Evolutionary conservation across 2,329 filamentous ascomycete species (phyloP), one percentile per base, ranked within the genome.

Genomic region (Neonectria hederae): DNA sequence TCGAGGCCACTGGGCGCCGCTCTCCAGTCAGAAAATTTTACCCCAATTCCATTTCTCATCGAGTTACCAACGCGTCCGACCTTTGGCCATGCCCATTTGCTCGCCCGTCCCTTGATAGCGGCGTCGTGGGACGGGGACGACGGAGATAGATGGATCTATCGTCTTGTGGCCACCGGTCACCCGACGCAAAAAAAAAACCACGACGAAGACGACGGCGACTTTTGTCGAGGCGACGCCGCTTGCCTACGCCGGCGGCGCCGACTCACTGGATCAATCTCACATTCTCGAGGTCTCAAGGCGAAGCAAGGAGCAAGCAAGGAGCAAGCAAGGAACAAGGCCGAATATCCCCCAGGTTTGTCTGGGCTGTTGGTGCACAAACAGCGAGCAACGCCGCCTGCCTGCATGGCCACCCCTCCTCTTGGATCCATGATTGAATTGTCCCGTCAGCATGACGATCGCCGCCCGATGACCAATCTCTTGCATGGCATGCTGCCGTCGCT

Each of bases 11-110:
- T 67, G 67, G 60, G 66, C 61, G 63, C 60, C 45, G 62, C 67
- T 76, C 75, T 75, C 76, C 76, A 78, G 75, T 78, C 75, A 77
- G 73, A 77, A 75, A 30, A 65, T 76, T 77, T 77, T 73, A 65
- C 60, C 49, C 54, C 70, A 65, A 78, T 74, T 74, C 74, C 61
- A 76, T 76, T 77, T 76, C 73, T 75, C 72, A 74, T 75, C 63
- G 55, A 71, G 67, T 72, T 74, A 70, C 70, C 69, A 67, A 68
- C 69, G 65, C 69, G 49, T 63, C 65, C 63, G 53, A 51, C 54
- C 56, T 59, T 63, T 51, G 49, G 53, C 63, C 54, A 19, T 67
- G 65, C 69, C 66, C 38, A 73, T 73, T 72, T 74, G 70, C 55
- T 69, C n/a, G n/a, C 60, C 54, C 69, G 62, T 65, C 45, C 56